phyloP scores from a whole-genome alignment of 495 filamentous ascomycete species.

The Aspergillus saccharolyticus region DNA sequence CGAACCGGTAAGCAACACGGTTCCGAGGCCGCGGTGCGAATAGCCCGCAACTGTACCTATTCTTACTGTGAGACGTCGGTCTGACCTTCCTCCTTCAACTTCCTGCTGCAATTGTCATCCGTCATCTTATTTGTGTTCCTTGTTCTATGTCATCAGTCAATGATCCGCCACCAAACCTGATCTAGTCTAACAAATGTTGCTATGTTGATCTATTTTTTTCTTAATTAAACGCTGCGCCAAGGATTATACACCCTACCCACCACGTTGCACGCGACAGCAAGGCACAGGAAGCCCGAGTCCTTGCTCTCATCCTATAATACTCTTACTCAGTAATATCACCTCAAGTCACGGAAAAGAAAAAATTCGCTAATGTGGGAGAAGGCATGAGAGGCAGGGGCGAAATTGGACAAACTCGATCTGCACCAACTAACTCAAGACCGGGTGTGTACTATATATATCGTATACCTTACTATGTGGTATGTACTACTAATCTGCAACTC shows the following conservation, averaged over 20 bases:
- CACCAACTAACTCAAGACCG: no score
- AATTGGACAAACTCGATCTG: no score
- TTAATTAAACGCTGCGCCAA: not conserved
- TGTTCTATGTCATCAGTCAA: not conserved
- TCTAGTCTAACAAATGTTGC: not conserved
- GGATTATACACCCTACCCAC: constrained; percentile 1
- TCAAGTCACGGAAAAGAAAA: no score
- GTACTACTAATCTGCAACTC: not conserved
- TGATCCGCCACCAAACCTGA: not conserved
- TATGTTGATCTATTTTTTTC: not conserved
- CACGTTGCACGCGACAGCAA: constrained; percentile 4
- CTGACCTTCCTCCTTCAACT: not conserved
- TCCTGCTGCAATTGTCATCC: not conserved
- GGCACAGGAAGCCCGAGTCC: not conserved
- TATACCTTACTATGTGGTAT: no score
- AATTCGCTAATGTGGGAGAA: no score
- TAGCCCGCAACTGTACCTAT: not conserved
- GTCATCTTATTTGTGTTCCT: not conserved
- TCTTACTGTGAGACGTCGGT: not conserved
- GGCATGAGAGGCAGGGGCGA: no score
- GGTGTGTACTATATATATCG: no score
- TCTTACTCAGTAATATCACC: no score
- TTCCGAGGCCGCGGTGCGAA: not conserved
- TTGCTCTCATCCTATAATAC: no score
- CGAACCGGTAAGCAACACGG: not conserved